These are phyloP conservation scores for Leishmania tropica DNA, from an alignment of 208 protist species.

Conservation along the genomic window DNA sequence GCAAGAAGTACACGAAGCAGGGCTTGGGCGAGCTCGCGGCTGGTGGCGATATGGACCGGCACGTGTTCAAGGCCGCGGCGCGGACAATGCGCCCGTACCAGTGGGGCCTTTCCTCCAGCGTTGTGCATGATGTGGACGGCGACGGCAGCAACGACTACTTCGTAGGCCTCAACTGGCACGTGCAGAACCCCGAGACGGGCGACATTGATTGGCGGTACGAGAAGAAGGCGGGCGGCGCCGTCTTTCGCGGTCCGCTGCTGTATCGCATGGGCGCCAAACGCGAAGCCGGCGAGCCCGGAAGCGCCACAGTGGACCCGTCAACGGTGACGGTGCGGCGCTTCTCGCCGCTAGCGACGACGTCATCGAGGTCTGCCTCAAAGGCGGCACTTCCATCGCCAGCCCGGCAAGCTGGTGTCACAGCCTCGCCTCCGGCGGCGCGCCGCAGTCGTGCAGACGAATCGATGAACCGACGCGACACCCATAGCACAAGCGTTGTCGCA, in stretches of 20 bases:
- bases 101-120: conserved; percentile 58
- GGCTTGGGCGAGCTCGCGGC: conserved; percentile 65
- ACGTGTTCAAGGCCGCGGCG: conserved; percentile 57
- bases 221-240: conserved; percentile 65
- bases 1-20: conserved; percentile 69
- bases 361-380: background rate
- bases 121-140: conserved; percentile 75
- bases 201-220: conserved; percentile 91
- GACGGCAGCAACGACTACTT: conserved; percentile 85
- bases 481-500: background rate
- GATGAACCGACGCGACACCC: background rate
- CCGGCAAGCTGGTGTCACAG: background rate
- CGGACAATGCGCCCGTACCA: conserved; percentile 40
- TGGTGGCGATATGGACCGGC: conserved; percentile 71
- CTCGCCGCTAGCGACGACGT: conserved; percentile 1
- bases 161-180: conserved; percentile 61
- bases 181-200: conserved; percentile 73
- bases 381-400: conserved; percentile 8
- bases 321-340: conserved; percentile 33
- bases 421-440: background rate
- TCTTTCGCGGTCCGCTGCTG: conserved; percentile 76
- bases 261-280: conserved; percentile 71
- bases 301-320: conserved; percentile 56
- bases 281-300: conserved; percentile 55
- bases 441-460: background rate